Base-by-base conservation (phyloP, 176 grass and related monocot genomes). In the Zizania latifolia region DNA sequence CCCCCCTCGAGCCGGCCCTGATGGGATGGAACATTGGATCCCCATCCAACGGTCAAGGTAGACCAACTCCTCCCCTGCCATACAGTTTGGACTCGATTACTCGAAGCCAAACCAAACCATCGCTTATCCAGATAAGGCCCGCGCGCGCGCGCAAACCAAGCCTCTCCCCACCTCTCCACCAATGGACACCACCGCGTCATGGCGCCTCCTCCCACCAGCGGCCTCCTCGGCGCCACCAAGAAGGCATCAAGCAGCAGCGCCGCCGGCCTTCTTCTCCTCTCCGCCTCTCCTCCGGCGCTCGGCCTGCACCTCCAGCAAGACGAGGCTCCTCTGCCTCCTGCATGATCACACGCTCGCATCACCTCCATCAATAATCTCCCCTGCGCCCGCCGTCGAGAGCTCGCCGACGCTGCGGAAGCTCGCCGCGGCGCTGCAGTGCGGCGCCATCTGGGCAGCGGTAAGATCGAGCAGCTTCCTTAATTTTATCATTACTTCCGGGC, bases 361-460 rank as follows among this genome's bases (percentile, higher is more conserved):
- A 8, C 36, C 19, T 2, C 36, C 65, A 36, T n/a, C 23, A 0
- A 32, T 12, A 0, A 32, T 12, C 11, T 60, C 22, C 2, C 29
- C 72, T 31, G n/a, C n/a, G n/a, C n/a, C n/a, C 58, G 0, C 33
- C 22, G 24, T 53, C 58, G 36, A 71, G 38, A 40, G 66, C 74
- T 82, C 85, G 40, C 83, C 76, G n/a, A n/a, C n/a, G 65, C 84
- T 86, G 17, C 43, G 74, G 68, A 89, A 81, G 83, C 58, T 97
- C 21, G 23, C 79, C 4, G 65, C 80, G 2, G 35, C 79, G 78
- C 8, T 97, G 54, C 80, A 93, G 55, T 91, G 74, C 65, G 90
- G 62, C 26, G 86, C 83, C 79, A 62, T 87, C 67, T 89, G 87
- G 86, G 88, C 88, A 29, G 76, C 85, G 10, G 93, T 93, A 82